Base-by-base conservation (phyloP, 2,329 filamentous ascomycete species). In the Colletotrichum graminicola region DNA sequence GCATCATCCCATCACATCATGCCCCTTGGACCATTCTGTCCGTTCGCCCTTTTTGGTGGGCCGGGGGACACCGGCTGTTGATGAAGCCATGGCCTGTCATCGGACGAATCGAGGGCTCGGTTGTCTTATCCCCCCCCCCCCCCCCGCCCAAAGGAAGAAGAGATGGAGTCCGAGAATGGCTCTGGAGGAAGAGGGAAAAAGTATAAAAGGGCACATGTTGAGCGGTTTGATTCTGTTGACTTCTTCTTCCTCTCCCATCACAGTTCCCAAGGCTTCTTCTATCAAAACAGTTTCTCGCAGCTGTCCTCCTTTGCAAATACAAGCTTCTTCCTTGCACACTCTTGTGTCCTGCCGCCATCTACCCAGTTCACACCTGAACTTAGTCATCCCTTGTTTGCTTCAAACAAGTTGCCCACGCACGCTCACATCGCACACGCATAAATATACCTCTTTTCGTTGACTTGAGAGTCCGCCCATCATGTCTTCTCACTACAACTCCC, bases 201-300 rank as follows among this genome's bases (percentile, higher is more conserved):
- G 83, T 91, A 91, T 91, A 91, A 91, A 91, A 90, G 83, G 87
- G 81, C 79, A 78, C 77, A 78, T 82, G 80, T 81, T 87, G 82
- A 82, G 85, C 84, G 76, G 80, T 77, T 79, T 81, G 77, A 77
- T 76, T 76, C 73, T 74, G 69, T 79, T 79, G 83, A 80, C 79
- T 88, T 83, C 82, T 86, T 87, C 84, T 85, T 88, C 82, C 83
- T 85, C 86, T 85, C 82, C 81, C 81, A 80, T 82, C 75, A 76
- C 75, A 74, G 29, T 47, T 36, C 45, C 59, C 76, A 76, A 76
- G 74, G 36, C 54, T 66, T 72, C 77, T 77, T 18, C 5, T 47
- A 11, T 47, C 21, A 12, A 5, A 39, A 49, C 12, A 60, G 52
- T 39, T 56, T 71, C 75, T 63, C 67, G 63, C 67, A 73, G 73